Conservation (phyloP, 495 filamentous ascomycete genomes). For the Jackrogersella minutella region DNA sequence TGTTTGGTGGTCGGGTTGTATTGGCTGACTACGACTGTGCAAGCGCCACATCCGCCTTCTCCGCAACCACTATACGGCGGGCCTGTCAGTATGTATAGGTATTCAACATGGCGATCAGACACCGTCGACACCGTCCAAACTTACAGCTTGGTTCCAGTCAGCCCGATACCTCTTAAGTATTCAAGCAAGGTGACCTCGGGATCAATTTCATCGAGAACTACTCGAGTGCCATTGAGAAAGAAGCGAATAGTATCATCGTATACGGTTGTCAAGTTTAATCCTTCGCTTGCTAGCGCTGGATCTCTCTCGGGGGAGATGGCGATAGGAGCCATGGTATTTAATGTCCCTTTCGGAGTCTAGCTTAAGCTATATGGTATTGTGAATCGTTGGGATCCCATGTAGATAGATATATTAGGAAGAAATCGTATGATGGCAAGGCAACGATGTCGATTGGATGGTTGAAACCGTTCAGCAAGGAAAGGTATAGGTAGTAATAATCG, state of each 20-base stretch:
- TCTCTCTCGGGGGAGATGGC: slow-evolving; percentile 53
- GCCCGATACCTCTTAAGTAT: slow-evolving; percentile 87
- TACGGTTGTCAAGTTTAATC: slow-evolving; percentile 45
- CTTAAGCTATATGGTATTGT: neutral
- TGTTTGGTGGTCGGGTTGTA: slow-evolving; percentile 88
- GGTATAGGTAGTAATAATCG: neutral
- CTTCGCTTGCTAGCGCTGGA: slow-evolving; percentile 31
- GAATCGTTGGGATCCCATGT: slow-evolving; percentile 10
- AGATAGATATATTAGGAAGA: neutral
- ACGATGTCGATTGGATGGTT: neutral
- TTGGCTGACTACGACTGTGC: slow-evolving; percentile 94
- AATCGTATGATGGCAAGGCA: neutral
- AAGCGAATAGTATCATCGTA: slow-evolving; percentile 72
- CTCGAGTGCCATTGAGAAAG: slow-evolving; percentile 95
- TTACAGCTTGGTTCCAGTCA: slow-evolving; percentile 75
- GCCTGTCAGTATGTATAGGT: no score
- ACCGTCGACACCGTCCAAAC: slow-evolving; percentile 22
- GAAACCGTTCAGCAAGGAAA: neutral
- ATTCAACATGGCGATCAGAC: no score
- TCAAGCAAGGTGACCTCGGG: slow-evolving; percentile 93
- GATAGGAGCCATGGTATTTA: slow-evolving; percentile 55
- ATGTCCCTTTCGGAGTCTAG: neutral
- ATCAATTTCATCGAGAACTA: slow-evolving; percentile 81
- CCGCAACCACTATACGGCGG: slow-evolving; percentile 81
- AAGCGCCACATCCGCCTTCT: slow-evolving; percentile 96